These are phyloP conservation scores for Calonectria leucothoes DNA, from an alignment of 2,329 filamentous ascomycete genomes.

Conservation along the genomic window DNA sequence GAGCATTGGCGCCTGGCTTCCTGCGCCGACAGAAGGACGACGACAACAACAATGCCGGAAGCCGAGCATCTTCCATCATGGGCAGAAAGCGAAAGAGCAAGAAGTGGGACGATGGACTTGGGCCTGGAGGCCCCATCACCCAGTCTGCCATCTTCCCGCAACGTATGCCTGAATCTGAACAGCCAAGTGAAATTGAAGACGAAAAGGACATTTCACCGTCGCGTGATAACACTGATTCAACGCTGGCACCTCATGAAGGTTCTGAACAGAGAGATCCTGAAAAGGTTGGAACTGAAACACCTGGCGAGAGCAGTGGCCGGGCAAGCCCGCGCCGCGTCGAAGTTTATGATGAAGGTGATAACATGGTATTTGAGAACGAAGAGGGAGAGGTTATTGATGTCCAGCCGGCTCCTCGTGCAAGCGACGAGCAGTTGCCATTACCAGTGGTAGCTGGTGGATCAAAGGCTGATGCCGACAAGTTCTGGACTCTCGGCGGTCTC, in stretches of 20 bases:
- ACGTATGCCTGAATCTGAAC: constrained; percentile 47
- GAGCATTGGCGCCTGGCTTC: constrained; percentile 76
- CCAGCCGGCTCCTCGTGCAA: constrained; percentile 47
- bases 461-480: constrained; percentile 33
- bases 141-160: constrained; percentile 89
- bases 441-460: constrained; percentile 29
- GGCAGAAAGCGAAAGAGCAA: constrained; percentile 73
- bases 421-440: constrained; percentile 26
- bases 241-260: constrained; percentile 47
- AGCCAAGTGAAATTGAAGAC: constrained; percentile 28
- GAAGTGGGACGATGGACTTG: constrained; percentile 77
- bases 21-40: constrained; percentile 90
- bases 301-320: constrained; percentile 28
- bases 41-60: constrained; percentile 58
- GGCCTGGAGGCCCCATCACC: constrained; percentile 87
- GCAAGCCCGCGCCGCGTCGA: constrained; percentile 59
- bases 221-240: constrained; percentile 48
- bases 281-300: constrained; percentile 35
- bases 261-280: constrained; percentile 45
- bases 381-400: constrained; percentile 88
- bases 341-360: constrained; percentile 82
- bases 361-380: constrained; percentile 85
- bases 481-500: constrained; percentile 53
- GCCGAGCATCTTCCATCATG: constrained; percentile 70
- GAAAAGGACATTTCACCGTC: constrained; percentile 47